These are phyloP conservation scores for Capillidium rhysosporum DNA, from an alignment of 371 early-diverging fungal genomes.

Conservation along the genomic window DNA sequence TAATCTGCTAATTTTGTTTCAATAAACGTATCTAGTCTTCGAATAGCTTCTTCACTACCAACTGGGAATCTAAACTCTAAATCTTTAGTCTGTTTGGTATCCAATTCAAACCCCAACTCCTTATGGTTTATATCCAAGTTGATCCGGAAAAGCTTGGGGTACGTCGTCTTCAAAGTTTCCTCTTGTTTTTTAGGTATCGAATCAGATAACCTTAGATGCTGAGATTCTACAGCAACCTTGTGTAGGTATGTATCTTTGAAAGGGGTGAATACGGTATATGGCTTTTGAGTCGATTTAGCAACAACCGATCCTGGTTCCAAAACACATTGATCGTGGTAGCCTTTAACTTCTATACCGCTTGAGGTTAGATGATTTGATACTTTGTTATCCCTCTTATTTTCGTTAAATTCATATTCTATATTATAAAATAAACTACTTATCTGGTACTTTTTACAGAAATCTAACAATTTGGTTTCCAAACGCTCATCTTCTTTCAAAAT, in stretches of 20 bases:
- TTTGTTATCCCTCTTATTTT: conserved; percentile 10
- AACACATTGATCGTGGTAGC: conserved; percentile 28
- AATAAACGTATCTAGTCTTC: conserved; percentile 12
- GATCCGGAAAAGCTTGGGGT: background rate
- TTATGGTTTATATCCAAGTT: background rate
- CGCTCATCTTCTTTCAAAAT: conserved; percentile 9
- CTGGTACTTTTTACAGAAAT: conserved; percentile 4
- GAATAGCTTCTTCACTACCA: conserved; percentile 17
- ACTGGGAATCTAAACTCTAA: conserved; percentile 13
- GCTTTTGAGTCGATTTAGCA: conserved; percentile 16
- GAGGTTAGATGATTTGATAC: conserved; percentile 7
- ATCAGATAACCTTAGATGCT: background rate
- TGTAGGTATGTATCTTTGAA: conserved; percentile 10
- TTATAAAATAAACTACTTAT: conserved; percentile 17
- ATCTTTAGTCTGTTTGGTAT: conserved; percentile 6
- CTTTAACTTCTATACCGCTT: conserved; percentile 10
- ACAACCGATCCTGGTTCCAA: conserved; percentile 20
- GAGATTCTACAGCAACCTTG: too few relatives aligned
- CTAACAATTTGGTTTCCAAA: conserved; percentile 11
- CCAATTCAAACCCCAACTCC: conserved; percentile 4
- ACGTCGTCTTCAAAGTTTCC: background rate
- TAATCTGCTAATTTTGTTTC: conserved; percentile 10
- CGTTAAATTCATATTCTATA: conserved; percentile 24
- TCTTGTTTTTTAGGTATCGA: background rate
- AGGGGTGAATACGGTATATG: conserved; percentile 14